Base-by-base conservation (phyloP, 345 rosid genomes). In the Combretum micranthum region DNA sequence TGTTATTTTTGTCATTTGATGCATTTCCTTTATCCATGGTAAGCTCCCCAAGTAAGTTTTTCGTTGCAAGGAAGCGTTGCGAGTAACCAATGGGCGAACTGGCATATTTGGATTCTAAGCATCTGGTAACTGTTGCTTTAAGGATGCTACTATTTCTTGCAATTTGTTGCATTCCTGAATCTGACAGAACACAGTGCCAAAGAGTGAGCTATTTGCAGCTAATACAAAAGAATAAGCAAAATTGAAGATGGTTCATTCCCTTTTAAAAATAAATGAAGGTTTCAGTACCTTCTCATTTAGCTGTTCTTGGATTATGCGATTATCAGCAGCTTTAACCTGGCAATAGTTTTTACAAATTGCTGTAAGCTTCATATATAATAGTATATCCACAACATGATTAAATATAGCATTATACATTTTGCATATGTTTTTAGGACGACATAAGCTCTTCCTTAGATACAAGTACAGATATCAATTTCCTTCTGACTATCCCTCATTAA, bases 291-390 rank as follows among this genome's bases (percentile, higher is more conserved):
- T 94, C 69, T 77, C 82, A 73, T 66, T 69, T 64, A 94, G 88
- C 74, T 86, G 87, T 75, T 90, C 96, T 70, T 90, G 96, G 65
- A 85, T 85, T 69, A 94, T 66, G 58, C 87, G 82, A 74, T 87
- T 89, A 68, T 94, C 97, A 23, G 97, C 95, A 55, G 81, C 83
- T 83, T 85, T 89, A 55, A 94, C 96, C 99, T 94, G 80, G 52
- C 9, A 20, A 21, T 46, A 18, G 44, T 2, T 50, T 50, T 22
- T 42, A 42, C 44, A 16, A 20, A 12, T 53, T 48, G 47, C 47
- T 54, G n/a, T 20, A 59, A 15, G 45, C 21, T n/a, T 20, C 18
- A 22, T 51, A 51, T 10, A n/a, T 3, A 32, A 32, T 32, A 11
- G 39, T n/a, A 50, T 23, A 22, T 48, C 22, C 26, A 20, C 42